These are phyloP conservation scores for Trichomonas tenax DNA, from an alignment of 208 protist genomes.

Conservation along the genomic window DNA sequence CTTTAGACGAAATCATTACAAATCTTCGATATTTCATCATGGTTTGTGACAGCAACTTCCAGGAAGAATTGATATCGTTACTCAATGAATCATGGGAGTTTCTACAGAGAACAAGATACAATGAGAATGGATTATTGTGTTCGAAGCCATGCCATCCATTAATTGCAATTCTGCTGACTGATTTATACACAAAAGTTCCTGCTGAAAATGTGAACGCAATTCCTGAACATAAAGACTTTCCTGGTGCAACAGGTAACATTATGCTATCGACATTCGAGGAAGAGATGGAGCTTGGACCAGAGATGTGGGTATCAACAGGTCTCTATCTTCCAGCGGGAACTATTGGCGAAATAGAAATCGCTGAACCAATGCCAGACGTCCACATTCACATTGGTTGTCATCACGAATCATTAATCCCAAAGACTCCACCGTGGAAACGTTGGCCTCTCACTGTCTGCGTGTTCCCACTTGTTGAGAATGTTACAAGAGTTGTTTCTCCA, in stretches of 20 bases:
- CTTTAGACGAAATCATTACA: neutral
- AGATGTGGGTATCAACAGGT: neutral
- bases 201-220: neutral
- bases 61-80: neutral
- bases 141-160: neutral
- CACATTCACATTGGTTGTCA: neutral
- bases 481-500: neutral
- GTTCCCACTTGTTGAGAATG: neutral
- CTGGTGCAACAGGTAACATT: neutral
- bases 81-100: neutral
- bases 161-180: neutral
- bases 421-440: neutral
- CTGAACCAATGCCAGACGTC: neutral
- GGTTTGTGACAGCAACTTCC: neutral
- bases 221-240: neutral
- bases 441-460: neutral
- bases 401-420: neutral
- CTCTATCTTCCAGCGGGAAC: neutral
- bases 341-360: neutral
- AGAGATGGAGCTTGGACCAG: neutral
- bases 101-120: neutral
- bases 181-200: neutral
- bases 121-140: neutral
- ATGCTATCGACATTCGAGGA: neutral
- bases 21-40: neutral